Percentiles rank a stretch among this genome's conserved stretches.
phyloP scores from a whole-genome alignment of 1,284 basidiomycete species.

The Wallemia ichthyophaga region DNA sequence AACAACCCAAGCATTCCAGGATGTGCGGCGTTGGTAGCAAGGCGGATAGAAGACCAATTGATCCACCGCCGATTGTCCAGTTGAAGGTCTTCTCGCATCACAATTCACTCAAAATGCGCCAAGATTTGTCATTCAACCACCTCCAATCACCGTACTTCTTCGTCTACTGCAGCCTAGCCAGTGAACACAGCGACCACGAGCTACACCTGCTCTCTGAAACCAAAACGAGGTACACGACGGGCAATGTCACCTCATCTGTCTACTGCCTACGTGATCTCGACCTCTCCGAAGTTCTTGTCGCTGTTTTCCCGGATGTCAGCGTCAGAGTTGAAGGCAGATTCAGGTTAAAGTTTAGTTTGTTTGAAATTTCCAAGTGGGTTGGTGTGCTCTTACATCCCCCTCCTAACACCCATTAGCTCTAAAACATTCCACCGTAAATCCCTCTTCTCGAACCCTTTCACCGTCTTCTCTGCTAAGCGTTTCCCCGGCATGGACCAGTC shows the following conservation, averaged over 20 bases:
- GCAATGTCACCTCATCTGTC: constrained; percentile 65
- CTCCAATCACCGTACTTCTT: constrained; percentile 77
- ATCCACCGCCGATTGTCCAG: constrained; percentile 88
- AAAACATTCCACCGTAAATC: constrained; percentile 63
- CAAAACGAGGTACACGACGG: constrained; percentile 62
- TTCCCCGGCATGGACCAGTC: constrained; percentile 81
- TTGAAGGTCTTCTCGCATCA: constrained; percentile 28
- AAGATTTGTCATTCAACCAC: constrained; percentile 16
- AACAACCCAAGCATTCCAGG: constrained; percentile 56
- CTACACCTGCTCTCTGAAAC: constrained; percentile 76
- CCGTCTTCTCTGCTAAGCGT: constrained; percentile 76
- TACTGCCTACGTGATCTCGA: constrained; percentile 84
- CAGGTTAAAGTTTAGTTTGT: constrained; percentile 62
- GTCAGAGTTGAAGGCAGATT: constrained; percentile 52
- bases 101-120: constrained; percentile 6
- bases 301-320: constrained; percentile 24
- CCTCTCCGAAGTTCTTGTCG: constrained; percentile 59
- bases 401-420: constrained; percentile 20
- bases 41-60: constrained; percentile 73
- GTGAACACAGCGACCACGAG: constrained; percentile 67
- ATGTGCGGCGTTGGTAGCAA: constrained; percentile 80
- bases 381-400: not conserved
- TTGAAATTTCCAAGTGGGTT: constrained; percentile 68
- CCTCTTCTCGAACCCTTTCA: constrained; percentile 55
- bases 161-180: constrained; percentile 64